These are phyloP conservation scores for Eucalyptus regnans DNA, from an alignment of 345 rosid species.

Conservation along the genomic window DNA sequence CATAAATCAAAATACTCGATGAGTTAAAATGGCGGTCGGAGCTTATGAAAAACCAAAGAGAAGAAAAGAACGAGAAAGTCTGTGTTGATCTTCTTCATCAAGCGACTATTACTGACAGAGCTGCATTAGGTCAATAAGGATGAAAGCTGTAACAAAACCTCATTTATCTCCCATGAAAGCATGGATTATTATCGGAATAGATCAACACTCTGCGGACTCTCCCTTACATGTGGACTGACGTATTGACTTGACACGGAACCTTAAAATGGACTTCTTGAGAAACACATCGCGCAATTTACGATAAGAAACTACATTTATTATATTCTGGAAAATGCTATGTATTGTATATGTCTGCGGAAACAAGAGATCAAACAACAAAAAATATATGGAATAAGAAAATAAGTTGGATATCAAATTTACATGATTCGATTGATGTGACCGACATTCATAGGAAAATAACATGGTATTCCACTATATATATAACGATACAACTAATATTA, in stretches of 20 bases:
- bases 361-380: not conserved
- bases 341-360: not conserved
- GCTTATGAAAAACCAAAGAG: not conserved
- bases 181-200: too few species aligned
- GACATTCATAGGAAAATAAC: rapidly evolving
- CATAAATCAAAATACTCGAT: not conserved
- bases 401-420: too few species aligned
- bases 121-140: not conserved
- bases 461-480: too few species aligned
- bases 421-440: too few species aligned
- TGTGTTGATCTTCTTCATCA: not conserved
- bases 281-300: not conserved
- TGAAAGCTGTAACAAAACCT: not conserved
- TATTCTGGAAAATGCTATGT: not conserved
- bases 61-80: not conserved
- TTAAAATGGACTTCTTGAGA: too few species aligned
- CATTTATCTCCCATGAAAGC: not conserved
- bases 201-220: too few species aligned
- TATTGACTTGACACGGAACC: too few species aligned
- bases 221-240: too few species aligned
- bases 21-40: not conserved
- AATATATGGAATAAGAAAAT: not conserved
- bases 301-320: too few species aligned
- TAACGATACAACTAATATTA: too few species aligned
- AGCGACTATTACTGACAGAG: not conserved